A percentile compares a stretch with the other conserved stretches of the same genome.
Evolutionary conservation across 2,329 filamentous ascomycete species (phyloP).

Genomic region (Botrytis hyacinthi): DNA sequence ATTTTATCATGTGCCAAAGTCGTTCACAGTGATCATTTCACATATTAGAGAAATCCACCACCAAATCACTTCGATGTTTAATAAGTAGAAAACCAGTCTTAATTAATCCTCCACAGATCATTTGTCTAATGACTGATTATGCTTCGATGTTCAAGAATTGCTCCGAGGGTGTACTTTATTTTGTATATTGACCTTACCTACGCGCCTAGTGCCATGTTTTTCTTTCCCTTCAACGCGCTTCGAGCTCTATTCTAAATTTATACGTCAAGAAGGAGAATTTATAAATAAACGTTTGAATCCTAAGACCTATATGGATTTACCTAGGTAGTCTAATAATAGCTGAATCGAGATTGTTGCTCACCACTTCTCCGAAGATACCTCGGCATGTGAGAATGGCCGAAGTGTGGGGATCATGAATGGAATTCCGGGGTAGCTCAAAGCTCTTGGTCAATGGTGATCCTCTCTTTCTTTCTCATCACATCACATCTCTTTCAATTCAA

Average conservation of each 20-base stretch:
- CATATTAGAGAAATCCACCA: not conserved
- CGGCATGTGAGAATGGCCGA: constrained; percentile 12
- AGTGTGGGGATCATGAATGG: constrained; percentile 15
- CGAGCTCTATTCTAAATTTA: not conserved
- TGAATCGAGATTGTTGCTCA: not conserved
- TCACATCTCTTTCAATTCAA: not conserved
- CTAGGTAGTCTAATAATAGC: not conserved
- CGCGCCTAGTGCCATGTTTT: not conserved
- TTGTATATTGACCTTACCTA: not conserved
- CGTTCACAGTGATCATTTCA: not conserved
- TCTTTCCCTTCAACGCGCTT: not conserved
- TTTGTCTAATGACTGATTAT: not conserved
- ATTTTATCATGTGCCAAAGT: not conserved
- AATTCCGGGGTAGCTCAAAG: constrained; percentile 20
- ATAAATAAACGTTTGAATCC: not conserved
- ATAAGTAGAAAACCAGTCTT: not conserved
- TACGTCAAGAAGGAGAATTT: not conserved
- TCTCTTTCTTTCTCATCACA: not conserved
- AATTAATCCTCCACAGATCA: not conserved
- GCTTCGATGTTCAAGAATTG: not conserved
- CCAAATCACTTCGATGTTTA: not conserved
- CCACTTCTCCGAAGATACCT: constrained; percentile 12
- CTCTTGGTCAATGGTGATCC: constrained; percentile 36
- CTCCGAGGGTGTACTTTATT: not conserved
- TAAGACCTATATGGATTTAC: not conserved